Conservation (phyloP, 2,329 filamentous ascomycete genomes). For the Ceratocystis smalleyi region DNA sequence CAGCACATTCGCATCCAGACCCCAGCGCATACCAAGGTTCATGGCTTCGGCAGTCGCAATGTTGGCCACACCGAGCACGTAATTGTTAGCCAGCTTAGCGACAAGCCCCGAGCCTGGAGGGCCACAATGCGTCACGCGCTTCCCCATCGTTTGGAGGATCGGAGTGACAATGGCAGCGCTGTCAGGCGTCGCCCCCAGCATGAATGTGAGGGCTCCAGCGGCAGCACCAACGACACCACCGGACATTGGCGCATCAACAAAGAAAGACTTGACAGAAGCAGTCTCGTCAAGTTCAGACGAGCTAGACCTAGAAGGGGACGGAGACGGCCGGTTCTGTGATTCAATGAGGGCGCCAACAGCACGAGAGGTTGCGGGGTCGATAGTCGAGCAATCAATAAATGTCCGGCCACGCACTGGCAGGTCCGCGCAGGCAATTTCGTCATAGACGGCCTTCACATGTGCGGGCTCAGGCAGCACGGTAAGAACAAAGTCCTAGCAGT, state of each 20-base stretch:
- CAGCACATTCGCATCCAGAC: conserved; percentile 47
- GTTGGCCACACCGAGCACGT: conserved; percentile 86
- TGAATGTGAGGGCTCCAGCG: conserved; percentile 83
- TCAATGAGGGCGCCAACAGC: conserved; percentile 55
- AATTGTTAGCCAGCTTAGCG: conserved; percentile 94
- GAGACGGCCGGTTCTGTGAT: conserved; percentile 45
- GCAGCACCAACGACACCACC: conserved; percentile 84
- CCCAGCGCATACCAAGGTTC: conserved; percentile 47
- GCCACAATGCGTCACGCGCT: conserved; percentile 72
- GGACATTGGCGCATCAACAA: conserved; percentile 93
- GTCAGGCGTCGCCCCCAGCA: conserved; percentile 59
- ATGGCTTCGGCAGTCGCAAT: conserved; percentile 53
- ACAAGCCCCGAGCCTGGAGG: conserved; percentile 71
- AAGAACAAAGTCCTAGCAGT: conserved; percentile 59
- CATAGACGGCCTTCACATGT: conserved; percentile 73
- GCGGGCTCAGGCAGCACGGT: conserved; percentile 79
- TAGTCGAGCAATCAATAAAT: conserved; percentile 94
- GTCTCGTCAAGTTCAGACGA: no score
- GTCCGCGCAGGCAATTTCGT: conserved; percentile 50
- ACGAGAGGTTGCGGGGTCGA: conserved; percentile 74
- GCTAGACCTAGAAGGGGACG: not conserved
- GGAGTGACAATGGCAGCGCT: conserved; percentile 40
- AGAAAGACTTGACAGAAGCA: conserved; percentile 27
- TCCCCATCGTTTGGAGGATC: conserved; percentile 68
- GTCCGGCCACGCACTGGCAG: conserved; percentile 46